A percentile compares a stretch with the other conserved stretches of the same genome.
Evolutionary conservation across 2,329 filamentous ascomycete species (phyloP).

Genomic region (Apiospora aurea): DNA sequence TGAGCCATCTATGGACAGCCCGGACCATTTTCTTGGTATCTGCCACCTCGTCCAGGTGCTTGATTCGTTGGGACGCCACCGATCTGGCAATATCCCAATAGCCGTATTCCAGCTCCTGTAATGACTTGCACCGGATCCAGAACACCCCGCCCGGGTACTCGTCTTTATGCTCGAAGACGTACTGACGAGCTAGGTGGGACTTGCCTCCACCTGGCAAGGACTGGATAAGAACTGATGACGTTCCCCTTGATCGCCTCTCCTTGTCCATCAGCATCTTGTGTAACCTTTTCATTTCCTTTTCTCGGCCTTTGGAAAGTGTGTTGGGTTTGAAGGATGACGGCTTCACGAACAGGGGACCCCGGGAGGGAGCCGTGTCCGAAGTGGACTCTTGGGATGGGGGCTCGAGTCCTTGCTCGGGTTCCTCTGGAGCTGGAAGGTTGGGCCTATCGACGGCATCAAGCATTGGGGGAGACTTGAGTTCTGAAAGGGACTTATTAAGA

Average conservation of each 20-base stretch:
- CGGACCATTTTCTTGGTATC: constrained; percentile 59
- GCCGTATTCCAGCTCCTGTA: constrained; percentile 64
- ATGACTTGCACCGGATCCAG: constrained; percentile 71
- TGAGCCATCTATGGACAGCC: constrained; percentile 68
- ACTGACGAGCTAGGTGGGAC: constrained; percentile 72
- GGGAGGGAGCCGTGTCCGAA: constrained; percentile 30
- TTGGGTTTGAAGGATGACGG: constrained; percentile 67
- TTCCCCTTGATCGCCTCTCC: constrained; percentile 61
- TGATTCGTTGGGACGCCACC: constrained; percentile 50
- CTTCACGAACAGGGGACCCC: constrained; percentile 48
- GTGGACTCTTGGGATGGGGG: constrained; percentile 42
- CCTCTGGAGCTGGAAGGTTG: constrained; percentile 38
- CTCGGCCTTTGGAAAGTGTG: constrained; percentile 63
- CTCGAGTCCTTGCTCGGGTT: constrained; percentile 36
- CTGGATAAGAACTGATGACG: constrained; percentile 69
- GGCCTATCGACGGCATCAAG: constrained; percentile 38
- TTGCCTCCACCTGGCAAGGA: constrained; percentile 73
- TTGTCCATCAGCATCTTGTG: constrained; percentile 66
- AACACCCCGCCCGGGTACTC: constrained; percentile 72
- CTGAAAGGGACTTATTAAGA: constrained; percentile 40
- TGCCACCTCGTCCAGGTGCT: constrained; percentile 42
- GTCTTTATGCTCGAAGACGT: constrained; percentile 65
- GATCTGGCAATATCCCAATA: constrained; percentile 72
- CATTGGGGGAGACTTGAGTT: constrained; percentile 36
- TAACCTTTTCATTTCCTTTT: constrained; percentile 63